A percentile compares a stretch with the other conserved stretches of the same genome.
phyloP scores from a whole-genome alignment of 805 yeast species.

The Kazachstania kunashirensis region DNA sequence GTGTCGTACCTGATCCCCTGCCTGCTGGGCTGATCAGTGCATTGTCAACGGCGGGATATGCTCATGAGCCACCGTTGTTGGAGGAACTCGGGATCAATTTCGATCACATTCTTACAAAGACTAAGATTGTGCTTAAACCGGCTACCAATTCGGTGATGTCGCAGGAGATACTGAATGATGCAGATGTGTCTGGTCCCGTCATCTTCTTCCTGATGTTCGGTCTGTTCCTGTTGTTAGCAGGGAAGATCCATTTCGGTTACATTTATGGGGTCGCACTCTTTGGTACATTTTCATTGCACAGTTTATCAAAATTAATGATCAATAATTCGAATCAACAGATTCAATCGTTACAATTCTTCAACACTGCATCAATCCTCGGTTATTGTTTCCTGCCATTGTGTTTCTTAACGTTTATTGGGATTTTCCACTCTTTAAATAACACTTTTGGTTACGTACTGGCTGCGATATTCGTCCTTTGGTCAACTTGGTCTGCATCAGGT shows the following conservation, averaged over 20 bases:
- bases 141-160: slow-evolving; percentile 44
- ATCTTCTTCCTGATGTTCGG: slow-evolving; percentile 84
- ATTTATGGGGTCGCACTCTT: slow-evolving; percentile 92
- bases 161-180: slow-evolving; percentile 72
- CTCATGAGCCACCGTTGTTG: slow-evolving; percentile 87
- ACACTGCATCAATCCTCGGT: slow-evolving; percentile 88
- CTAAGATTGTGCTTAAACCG: slow-evolving; percentile 79
- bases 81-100: slow-evolving; percentile 94
- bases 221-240: slow-evolving; percentile 67
- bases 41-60: slow-evolving; percentile 83
- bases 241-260: slow-evolving; percentile 94
- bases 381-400: slow-evolving; percentile 90
- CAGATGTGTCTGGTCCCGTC: slow-evolving; percentile 93
- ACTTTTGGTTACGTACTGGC: slow-evolving; percentile 62
- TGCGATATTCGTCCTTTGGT: slow-evolving; percentile 68
- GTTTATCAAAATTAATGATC: slow-evolving; percentile 75
- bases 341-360: slow-evolving; percentile 35
- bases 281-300: slow-evolving; percentile 79
- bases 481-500: slow-evolving; percentile 88
- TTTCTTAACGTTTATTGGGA: slow-evolving; percentile 44
- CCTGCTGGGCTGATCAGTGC: slow-evolving; percentile 82
- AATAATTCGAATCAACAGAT: slow-evolving; percentile 12
- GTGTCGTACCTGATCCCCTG: slow-evolving; percentile 33
- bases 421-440: slow-evolving; percentile 69
- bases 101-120: slow-evolving; percentile 73